These are phyloP conservation scores for Colletotrichum sp. DNA, from an alignment of 2,329 filamentous ascomycete genomes.

Conservation along the genomic window DNA sequence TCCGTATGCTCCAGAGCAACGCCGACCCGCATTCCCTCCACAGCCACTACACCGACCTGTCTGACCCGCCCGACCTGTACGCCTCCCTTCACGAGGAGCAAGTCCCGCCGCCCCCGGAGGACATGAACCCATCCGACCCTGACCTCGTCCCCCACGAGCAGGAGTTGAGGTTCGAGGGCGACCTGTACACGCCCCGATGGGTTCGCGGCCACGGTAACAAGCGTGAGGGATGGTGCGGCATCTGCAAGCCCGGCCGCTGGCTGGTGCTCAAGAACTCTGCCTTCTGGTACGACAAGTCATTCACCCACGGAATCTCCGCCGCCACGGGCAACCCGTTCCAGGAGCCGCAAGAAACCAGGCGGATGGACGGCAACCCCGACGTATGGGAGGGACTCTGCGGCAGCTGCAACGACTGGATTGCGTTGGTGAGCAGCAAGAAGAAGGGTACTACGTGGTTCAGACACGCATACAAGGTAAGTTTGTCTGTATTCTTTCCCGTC, in stretches of 20 bases:
- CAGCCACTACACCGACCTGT: constrained; percentile 74
- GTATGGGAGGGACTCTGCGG: constrained; percentile 83
- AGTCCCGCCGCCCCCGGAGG: constrained; percentile 75
- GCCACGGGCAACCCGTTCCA: constrained; percentile 81
- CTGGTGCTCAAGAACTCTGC: constrained; percentile 88
- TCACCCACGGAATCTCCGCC: constrained; percentile 85
- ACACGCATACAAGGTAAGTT: constrained; percentile 81
- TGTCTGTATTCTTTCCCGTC: background rate
- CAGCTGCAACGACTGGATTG: constrained; percentile 81
- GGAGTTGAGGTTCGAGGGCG: constrained; percentile 78
- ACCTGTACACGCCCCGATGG: constrained; percentile 84
- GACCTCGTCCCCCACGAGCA: constrained; percentile 81
- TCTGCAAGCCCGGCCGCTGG: constrained; percentile 87
- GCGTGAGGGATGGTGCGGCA: constrained; percentile 88
- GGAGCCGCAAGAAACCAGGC: constrained; percentile 74
- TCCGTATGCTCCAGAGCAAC: constrained; percentile 78
- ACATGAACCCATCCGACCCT: constrained; percentile 81
- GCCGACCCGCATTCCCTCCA: constrained; percentile 71
- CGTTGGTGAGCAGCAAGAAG: constrained; percentile 84
- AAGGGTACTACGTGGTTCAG: constrained; percentile 93
- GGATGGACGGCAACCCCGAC: constrained; percentile 81
- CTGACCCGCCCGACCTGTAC: constrained; percentile 79
- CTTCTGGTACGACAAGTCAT: constrained; percentile 93
- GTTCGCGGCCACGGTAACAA: constrained; percentile 87
- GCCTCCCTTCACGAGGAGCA: constrained; percentile 77